A percentile compares a stretch with the other conserved stretches of the same genome.
phyloP scores from a whole-genome alignment of 306 rosid genomes.

The Dryas octopetala region DNA sequence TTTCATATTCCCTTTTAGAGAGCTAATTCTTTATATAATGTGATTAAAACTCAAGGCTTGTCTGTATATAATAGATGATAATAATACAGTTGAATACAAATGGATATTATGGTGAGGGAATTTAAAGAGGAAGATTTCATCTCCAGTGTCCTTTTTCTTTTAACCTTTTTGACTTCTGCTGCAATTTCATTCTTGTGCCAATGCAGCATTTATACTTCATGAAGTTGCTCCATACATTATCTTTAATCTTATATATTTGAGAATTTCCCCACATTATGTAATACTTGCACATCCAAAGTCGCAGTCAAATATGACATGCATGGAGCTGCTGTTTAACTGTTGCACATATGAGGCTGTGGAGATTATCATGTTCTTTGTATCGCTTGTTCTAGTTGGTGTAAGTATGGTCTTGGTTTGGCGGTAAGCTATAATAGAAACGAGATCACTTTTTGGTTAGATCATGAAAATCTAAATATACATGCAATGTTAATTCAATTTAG shows the following conservation, averaged over 20 bases:
- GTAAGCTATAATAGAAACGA: not conserved
- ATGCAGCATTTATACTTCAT: not conserved
- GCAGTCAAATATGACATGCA: not conserved
- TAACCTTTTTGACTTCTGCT: not conserved
- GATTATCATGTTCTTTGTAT: not conserved
- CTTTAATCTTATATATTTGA: not conserved
- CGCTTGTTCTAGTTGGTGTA: not conserved
- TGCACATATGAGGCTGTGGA: not conserved
- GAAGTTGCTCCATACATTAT: not conserved
- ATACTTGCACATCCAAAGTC: not conserved
- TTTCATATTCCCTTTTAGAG: not conserved
- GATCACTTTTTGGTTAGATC: not conserved
- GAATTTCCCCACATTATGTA: not conserved
- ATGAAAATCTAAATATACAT: not conserved
- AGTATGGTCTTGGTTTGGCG: not conserved
- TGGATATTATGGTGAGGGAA: not conserved
- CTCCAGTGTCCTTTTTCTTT: not conserved
- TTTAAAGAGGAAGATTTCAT: not conserved
- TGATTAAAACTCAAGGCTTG: not conserved
- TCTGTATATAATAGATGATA: not conserved
- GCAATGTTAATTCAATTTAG: not conserved
- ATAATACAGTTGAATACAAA: not conserved
- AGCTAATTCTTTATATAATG: not conserved
- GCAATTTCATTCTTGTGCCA: not conserved
- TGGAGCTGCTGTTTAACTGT: not conserved